Evolutionary conservation across 805 yeast genomes (phyloP).

Genomic region (Cyberlindnera xylosilytica): DNA sequence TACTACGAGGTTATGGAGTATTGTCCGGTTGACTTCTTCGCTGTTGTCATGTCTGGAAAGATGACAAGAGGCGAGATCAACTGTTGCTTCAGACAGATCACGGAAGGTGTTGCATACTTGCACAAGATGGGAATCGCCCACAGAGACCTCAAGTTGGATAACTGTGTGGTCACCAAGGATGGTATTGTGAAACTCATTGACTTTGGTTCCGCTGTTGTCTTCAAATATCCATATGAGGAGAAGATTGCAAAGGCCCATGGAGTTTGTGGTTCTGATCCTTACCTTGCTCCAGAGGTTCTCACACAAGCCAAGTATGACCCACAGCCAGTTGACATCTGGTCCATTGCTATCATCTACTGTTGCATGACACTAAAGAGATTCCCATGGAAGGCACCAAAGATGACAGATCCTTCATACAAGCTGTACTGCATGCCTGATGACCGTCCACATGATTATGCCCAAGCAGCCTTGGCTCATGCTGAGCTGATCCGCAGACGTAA

Average conservation of each 20-base stretch:
- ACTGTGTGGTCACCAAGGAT: constrained; percentile 71
- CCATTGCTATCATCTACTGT: constrained; percentile 78
- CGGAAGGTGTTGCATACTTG: constrained; percentile 67
- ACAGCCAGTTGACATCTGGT: constrained; percentile 79
- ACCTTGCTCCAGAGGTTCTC: constrained; percentile 78
- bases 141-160: constrained; percentile 78
- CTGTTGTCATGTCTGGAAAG: constrained; percentile 82
- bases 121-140: constrained; percentile 81
- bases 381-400: constrained; percentile 83
- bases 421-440: constrained; percentile 68
- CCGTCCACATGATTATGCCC: constrained; percentile 68
- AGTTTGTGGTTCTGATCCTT: constrained; percentile 83
- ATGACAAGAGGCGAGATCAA: constrained; percentile 81
- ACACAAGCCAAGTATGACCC: constrained; percentile 57
- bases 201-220: constrained; percentile 82
- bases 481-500: constrained; percentile 57
- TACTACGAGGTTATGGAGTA: constrained; percentile 84
- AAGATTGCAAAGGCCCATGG: constrained; percentile 63
- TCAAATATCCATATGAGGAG: constrained; percentile 70
- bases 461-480: constrained; percentile 72
- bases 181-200: constrained; percentile 79
- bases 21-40: constrained; percentile 80
- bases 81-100: constrained; percentile 74
- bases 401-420: constrained; percentile 65
- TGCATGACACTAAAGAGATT: constrained; percentile 83